A percentile compares a stretch with the other conserved stretches of the same genome.
phyloP scores from a whole-genome alignment of 192 early-diverging fungal genomes.

The Coemansia aciculifera region DNA sequence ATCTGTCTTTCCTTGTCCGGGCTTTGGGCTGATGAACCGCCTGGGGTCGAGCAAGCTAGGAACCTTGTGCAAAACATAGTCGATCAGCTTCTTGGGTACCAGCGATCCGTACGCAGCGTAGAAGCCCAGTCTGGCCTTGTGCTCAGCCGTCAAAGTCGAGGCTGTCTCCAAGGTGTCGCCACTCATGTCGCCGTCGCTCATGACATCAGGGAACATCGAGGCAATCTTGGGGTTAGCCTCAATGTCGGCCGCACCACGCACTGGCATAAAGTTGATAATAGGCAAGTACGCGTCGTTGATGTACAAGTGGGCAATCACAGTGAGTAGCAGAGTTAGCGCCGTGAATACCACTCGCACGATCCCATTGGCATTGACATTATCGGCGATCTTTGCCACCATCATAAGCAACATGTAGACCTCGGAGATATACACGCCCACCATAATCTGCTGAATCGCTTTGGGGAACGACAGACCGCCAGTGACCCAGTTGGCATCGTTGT shows the following conservation, averaged over 20 bases:
- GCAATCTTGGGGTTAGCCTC: conserved; percentile 44
- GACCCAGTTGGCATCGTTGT: conserved; percentile 59
- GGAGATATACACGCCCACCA: conserved; percentile 73
- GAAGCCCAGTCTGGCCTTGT: conserved; percentile 23
- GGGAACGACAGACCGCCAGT: conserved; percentile 74
- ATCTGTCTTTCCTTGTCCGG: background rate
- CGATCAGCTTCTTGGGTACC: conserved; percentile 34
- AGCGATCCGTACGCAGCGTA: conserved; percentile 48
- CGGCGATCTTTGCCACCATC: conserved; percentile 58
- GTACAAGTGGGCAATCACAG: conserved; percentile 57
- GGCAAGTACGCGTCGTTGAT: conserved; percentile 64
- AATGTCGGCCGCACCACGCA: conserved; percentile 47
- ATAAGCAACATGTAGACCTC: conserved; percentile 79
- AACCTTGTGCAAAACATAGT: conserved; percentile 34
- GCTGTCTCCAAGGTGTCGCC: conserved; percentile 13
- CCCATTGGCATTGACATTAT: conserved; percentile 43
- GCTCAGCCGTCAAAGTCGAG: conserved; percentile 21
- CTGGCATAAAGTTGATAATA: conserved; percentile 60
- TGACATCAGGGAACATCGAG: conserved; percentile 34
- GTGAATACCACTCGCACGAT: conserved; percentile 50
- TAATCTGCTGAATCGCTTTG: conserved; percentile 62
- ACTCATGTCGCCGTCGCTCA: conserved; percentile 18
- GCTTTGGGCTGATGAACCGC: background rate
- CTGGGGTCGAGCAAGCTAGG: conserved; percentile 32
- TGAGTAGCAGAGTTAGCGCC: conserved; percentile 56